Conservation (phyloP, 257 asterid genomes). For the Fraxinus quadrangulata region DNA sequence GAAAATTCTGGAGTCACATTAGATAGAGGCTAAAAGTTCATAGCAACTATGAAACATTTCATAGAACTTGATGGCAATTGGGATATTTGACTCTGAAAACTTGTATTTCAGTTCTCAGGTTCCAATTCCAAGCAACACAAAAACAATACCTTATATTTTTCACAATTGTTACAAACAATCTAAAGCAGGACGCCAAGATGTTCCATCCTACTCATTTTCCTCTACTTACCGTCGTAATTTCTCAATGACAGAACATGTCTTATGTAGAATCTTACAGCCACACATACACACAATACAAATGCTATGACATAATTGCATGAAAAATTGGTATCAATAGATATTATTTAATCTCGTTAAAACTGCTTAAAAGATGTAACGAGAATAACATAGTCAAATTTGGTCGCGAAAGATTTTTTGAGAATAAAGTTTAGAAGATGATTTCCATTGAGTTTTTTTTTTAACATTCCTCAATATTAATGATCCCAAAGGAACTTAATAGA, state of each 20-base stretch:
- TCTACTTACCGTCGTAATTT: too few relatives aligned
- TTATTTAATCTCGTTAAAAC: background rate
- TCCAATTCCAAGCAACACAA: too few relatives aligned
- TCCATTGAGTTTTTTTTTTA: background rate
- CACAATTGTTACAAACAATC: background rate
- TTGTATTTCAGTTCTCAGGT: too few relatives aligned
- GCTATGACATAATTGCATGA: background rate
- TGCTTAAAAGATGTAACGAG: background rate
- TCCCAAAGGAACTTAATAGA: background rate
- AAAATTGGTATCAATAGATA: background rate
- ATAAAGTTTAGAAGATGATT: background rate
- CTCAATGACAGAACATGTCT: too few relatives aligned
- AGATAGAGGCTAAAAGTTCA: too few relatives aligned
- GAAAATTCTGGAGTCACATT: too few relatives aligned
- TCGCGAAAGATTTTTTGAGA: background rate
- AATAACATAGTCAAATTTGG: background rate
- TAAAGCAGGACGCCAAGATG: background rate
- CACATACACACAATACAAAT: background rate
- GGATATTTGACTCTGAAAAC: too few relatives aligned
- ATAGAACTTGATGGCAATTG: too few relatives aligned
- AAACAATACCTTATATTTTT: too few relatives aligned
- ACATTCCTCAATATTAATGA: background rate
- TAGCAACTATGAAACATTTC: too few relatives aligned
- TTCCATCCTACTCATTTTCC: background rate
- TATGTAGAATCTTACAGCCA: background rate